Base-by-base conservation (phyloP, 148 eudicot species). In the Rhododendron kiyosumense region DNA sequence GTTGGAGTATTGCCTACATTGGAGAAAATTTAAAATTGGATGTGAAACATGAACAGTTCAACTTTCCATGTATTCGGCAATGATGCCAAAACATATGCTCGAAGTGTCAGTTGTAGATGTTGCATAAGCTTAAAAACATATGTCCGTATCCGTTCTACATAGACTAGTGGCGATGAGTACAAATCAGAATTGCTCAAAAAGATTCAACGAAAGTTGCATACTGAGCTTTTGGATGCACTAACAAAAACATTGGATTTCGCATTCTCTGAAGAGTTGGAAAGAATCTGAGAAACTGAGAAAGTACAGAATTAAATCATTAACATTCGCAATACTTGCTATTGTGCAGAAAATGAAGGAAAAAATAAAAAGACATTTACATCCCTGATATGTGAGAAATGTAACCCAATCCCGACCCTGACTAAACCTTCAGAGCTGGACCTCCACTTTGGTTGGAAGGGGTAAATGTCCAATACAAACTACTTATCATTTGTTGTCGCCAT, bases 1-100 rank as follows among this genome's bases (percentile, higher is more conserved):
- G 92, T 92, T 28, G 92, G 54, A 67, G 81, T 78, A 83, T 89
- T 92, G 22, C 96, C 96, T 94, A 78, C 45, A 87, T 34, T 79
- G 52, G 78, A 45, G n/a, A 18, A 52, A 54, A 69, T 57, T 45
- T 17, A 78, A 59, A 71, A 18, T 85, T 41, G 43, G 18, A 69
- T 69, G 75, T 30, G 75, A 69, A 69, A 69, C 13, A 63, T 28
- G 48, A 82, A 36, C 17, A 85, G 74, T 41, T 28, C 75, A 69
- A 69, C 5, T 71, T 69, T 45, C 41, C 14, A 26, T 30, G 41
- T 5, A 59, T 63, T 78, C 24, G 63, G n/a, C 49, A 57, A 24
- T 54, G 24, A 34, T 63, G 57, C 30, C 7, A 22, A 67, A 78
- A 78, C 32, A 82, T 49, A 65, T 43, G 81, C 22, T 28, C 20